Percentiles rank a stretch among this genome's conserved stretches.
These are phyloP conservation scores for Castanopsis chinensis DNA, from an alignment of 306 rosid species.

Conservation along the genomic window DNA sequence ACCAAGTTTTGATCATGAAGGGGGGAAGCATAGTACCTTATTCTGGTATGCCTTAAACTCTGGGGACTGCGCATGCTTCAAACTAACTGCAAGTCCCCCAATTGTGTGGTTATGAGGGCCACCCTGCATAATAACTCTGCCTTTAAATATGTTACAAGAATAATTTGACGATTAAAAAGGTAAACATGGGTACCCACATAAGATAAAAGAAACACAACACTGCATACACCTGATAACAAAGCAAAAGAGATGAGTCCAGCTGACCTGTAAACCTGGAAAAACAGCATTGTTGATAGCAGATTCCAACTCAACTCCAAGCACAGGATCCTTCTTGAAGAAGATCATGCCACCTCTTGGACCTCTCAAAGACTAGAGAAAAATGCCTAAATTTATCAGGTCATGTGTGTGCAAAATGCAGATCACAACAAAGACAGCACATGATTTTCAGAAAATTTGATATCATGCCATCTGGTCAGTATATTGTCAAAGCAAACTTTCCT, in stretches of 20 bases:
- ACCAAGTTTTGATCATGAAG: slow-evolving; percentile 1
- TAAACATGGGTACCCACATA: slow-evolving; percentile 22
- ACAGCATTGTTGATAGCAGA: slow-evolving; percentile 91
- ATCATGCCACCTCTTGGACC: slow-evolving; percentile 99
- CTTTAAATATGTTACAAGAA: neutral
- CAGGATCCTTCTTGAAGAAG: slow-evolving; percentile 83
- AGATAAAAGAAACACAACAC: slow-evolving; percentile 8
- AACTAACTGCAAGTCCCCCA: slow-evolving; percentile 91
- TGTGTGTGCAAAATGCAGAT: neutral
- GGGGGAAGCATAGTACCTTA: slow-evolving; percentile 43
- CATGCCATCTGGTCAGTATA: neutral
- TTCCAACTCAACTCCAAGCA: slow-evolving; percentile 78
- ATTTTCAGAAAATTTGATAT: neutral
- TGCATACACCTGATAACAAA: neutral
- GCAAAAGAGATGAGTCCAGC: slow-evolving; percentile 22
- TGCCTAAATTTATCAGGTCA: slow-evolving; percentile 9
- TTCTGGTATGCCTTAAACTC: slow-evolving; percentile 84
- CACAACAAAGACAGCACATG: slow-evolving; percentile 1
- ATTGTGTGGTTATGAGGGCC: slow-evolving; percentile 99
- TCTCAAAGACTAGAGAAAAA: slow-evolving; percentile 68
- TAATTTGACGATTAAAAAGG: neutral
- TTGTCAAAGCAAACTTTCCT: neutral
- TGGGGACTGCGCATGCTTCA: slow-evolving; percentile 70
- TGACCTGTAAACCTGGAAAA: slow-evolving; percentile 91
- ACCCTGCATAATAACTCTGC: slow-evolving; percentile 55